Evolutionary conservation across 306 rosid genomes (phyloP).

Genomic region (Citrullus colocynthis): DNA sequence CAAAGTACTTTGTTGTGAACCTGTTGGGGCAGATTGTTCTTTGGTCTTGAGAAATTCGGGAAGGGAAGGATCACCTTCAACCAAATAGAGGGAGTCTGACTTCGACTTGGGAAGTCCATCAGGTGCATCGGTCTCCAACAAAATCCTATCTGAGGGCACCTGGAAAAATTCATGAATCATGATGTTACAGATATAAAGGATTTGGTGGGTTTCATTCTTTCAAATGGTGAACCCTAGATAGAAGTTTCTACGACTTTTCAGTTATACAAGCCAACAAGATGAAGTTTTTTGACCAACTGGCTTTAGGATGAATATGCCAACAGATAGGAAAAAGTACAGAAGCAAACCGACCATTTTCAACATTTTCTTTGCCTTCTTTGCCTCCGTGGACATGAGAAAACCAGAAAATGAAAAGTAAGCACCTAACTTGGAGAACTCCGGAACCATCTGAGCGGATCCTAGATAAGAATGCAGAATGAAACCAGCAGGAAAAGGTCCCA

Average conservation of each 20-base stretch:
- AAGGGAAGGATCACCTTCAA: slow-evolving; percentile 56
- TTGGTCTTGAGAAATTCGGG: slow-evolving; percentile 11
- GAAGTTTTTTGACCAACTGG: background rate
- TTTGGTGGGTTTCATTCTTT: background rate
- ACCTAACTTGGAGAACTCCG: slow-evolving; percentile 71
- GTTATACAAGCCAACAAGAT: background rate
- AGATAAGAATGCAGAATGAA: slow-evolving; percentile 80
- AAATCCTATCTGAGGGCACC: slow-evolving; percentile 68
- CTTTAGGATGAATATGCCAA: background rate
- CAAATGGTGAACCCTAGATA: background rate
- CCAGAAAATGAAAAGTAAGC: slow-evolving; percentile 87
- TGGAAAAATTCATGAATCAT: slow-evolving; percentile 9
- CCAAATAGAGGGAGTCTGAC: slow-evolving; percentile 31
- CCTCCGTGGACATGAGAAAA: slow-evolving; percentile 62
- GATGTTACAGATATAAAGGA: background rate
- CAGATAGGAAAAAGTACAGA: background rate
- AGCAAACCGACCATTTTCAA: slow-evolving; percentile 43
- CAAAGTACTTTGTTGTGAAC: slow-evolving; percentile 1
- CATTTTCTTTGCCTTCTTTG: slow-evolving; percentile 70
- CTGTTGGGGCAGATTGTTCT: slow-evolving; percentile 11
- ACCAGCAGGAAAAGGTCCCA: slow-evolving; percentile 93
- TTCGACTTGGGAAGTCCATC: slow-evolving; percentile 59
- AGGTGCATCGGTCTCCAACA: slow-evolving; percentile 97
- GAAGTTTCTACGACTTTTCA: background rate
- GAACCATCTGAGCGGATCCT: slow-evolving; percentile 93